These are phyloP conservation scores for Xylariales sp. DNA, from an alignment of 2,329 filamentous ascomycete species.

Conservation along the genomic window DNA sequence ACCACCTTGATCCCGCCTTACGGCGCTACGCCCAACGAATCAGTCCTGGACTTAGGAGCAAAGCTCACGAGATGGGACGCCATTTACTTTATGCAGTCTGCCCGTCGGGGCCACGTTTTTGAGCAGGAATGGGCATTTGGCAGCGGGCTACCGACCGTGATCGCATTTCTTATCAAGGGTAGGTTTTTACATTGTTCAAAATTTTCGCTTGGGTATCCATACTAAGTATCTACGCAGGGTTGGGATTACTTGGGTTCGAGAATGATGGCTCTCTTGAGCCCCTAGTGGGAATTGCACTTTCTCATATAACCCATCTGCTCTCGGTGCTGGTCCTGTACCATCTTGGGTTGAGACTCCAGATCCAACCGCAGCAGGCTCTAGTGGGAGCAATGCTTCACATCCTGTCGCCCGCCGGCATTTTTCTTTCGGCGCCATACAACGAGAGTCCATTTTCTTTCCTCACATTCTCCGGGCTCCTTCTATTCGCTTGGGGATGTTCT, in stretches of 20 bases:
- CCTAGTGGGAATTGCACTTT: constrained; percentile 59
- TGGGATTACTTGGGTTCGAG: constrained; percentile 21
- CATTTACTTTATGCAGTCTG: constrained; percentile 65
- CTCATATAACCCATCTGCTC: constrained; percentile 71
- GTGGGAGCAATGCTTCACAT: constrained; percentile 71
- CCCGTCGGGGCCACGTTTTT: constrained; percentile 61
- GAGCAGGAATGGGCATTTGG: constrained; percentile 89
- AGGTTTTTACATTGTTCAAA: too few species aligned
- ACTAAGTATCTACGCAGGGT: too few species aligned
- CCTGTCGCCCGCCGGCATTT: constrained; percentile 81
- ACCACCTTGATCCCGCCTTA: constrained; percentile 49
- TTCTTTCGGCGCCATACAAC: constrained; percentile 80
- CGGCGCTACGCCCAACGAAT: constrained; percentile 24
- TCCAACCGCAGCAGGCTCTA: constrained; percentile 54
- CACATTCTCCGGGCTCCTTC: constrained; percentile 67
- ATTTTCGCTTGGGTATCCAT: too few species aligned
- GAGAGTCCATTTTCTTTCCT: constrained; percentile 78
- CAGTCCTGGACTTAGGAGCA: constrained; percentile 35
- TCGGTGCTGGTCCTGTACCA: constrained; percentile 70
- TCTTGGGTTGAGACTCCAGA: constrained; percentile 56
- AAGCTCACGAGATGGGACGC: constrained; percentile 76
- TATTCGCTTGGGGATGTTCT: constrained; percentile 55
- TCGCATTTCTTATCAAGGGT: constrained; percentile 32
- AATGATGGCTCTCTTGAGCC: constrained; percentile 27
- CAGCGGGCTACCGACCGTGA: constrained; percentile 36